A percentile compares a stretch with the other conserved stretches of the same genome.
Conservation (phyloP, 768 basidiomycete species). For the Tylopilus balloui region DNA sequence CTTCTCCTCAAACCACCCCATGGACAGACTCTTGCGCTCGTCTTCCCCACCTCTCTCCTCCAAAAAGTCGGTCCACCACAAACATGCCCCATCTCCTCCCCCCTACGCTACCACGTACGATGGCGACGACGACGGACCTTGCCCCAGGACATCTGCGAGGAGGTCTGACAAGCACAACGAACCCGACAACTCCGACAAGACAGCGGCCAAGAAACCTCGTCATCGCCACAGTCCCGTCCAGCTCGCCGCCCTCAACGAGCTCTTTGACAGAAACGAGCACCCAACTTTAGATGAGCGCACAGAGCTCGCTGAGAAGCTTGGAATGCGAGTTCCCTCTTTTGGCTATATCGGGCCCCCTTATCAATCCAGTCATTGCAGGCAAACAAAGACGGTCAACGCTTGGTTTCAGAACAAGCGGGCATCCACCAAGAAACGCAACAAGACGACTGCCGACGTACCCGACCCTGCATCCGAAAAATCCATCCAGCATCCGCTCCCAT, state of each 20-base stretch:
- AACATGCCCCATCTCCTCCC: constrained; percentile 11
- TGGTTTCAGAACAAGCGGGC: constrained; percentile 89
- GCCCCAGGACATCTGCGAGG: constrained; percentile 20
- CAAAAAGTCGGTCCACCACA: constrained; percentile 10
- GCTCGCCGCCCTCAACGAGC: constrained; percentile 70
- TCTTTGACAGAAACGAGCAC: constrained; percentile 74
- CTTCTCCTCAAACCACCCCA: constrained; percentile 26
- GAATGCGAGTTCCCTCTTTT: constrained; percentile 56
- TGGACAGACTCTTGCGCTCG: constrained; percentile 17
- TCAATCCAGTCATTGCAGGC: constrained; percentile 42
- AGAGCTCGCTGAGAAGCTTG: constrained; percentile 63
- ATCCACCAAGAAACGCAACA: constrained; percentile 68
- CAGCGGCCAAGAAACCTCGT: constrained; percentile 61
- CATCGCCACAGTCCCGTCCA: constrained; percentile 72
- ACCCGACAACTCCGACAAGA: constrained; percentile 22
- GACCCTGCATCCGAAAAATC: constrained; percentile 19
- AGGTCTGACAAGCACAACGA: constrained; percentile 23
- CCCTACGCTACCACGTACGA: constrained; percentile 10
- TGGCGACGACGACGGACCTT: constrained; percentile 20
- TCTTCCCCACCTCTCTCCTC: constrained; percentile 15
- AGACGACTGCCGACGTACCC: constrained; percentile 36
- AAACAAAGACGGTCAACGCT: constrained; percentile 80
- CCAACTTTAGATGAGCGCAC: constrained; percentile 66
- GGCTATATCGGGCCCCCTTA: constrained; percentile 20
- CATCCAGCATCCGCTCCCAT: constrained; percentile 25